Evolutionary conservation across 495 filamentous ascomycete genomes (phyloP).

Genomic region (Podospora pseudoanserina): DNA sequence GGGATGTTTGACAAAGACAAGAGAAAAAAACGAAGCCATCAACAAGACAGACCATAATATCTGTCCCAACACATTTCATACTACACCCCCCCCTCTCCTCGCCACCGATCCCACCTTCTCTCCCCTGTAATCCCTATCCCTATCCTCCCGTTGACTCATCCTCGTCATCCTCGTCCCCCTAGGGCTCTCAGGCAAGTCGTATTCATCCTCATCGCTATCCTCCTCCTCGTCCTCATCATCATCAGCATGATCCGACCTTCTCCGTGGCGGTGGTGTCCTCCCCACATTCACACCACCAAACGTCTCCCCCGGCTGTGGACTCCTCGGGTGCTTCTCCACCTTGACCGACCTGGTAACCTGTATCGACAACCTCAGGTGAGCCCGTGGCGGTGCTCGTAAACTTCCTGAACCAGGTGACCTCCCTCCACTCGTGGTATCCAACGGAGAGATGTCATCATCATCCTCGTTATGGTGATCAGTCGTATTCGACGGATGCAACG

Average conservation of each 20-base stretch:
- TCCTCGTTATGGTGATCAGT: background rate
- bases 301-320: slow-evolving; percentile 3
- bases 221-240: background rate
- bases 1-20: background rate
- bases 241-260: background rate
- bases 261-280: background rate
- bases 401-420: background rate
- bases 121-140: background rate
- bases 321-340: slow-evolving; percentile 13
- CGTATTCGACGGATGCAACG: background rate
- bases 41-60: background rate
- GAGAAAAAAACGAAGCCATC: background rate
- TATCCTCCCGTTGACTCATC: background rate
- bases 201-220: background rate
- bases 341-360: slow-evolving; percentile 20
- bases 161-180: background rate
- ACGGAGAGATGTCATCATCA: background rate
- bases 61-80: too few species aligned
- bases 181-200: background rate
- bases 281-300: slow-evolving; percentile 6
- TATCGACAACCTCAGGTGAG: slow-evolving; percentile 25
- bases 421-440: background rate
- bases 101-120: background rate
- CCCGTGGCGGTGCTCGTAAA: slow-evolving; percentile 25
- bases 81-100: background rate